These are phyloP conservation scores for Sicyos baderoa DNA, from an alignment of 306 rosid species.

Conservation along the genomic window DNA sequence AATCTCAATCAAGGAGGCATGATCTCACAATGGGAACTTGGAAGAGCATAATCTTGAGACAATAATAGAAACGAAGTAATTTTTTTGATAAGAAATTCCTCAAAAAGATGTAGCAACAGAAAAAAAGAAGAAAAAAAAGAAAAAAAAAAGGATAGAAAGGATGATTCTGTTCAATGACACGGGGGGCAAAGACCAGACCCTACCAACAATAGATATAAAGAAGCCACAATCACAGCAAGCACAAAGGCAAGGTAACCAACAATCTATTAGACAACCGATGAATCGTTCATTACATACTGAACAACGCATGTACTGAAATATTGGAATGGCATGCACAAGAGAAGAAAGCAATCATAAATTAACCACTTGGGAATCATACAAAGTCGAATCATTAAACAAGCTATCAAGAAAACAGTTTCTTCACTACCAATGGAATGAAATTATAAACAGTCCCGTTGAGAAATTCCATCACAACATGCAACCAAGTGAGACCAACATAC, in stretches of 20 bases:
- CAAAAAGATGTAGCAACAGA: conserved; percentile 6
- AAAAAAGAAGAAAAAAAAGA: too few species aligned
- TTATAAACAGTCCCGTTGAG: not conserved
- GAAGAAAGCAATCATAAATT: not conserved
- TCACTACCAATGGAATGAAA: not conserved
- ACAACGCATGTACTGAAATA: not conserved
- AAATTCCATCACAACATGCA: conserved; percentile 12
- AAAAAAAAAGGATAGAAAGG: not conserved
- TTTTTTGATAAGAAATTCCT: not conserved
- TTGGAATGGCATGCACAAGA: not conserved
- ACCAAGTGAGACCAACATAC: conserved; percentile 8
- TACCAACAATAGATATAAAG: conserved; percentile 11
- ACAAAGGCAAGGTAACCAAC: too few species aligned
- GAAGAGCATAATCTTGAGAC: not conserved
- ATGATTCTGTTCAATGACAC: not conserved
- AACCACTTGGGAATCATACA: not conserved
- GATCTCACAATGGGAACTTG: not conserved
- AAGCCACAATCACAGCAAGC: not conserved
- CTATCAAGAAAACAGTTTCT: conserved; percentile 8
- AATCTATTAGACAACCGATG: not conserved
- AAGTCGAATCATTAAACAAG: not conserved
- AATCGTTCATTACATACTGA: conserved; percentile 1
- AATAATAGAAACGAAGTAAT: not conserved
- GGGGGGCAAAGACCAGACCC: conserved; percentile 1
- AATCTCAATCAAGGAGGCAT: not conserved